Conservation (phyloP, 805 yeast genomes). For the Blastobotrys chiropterorum region DNA sequence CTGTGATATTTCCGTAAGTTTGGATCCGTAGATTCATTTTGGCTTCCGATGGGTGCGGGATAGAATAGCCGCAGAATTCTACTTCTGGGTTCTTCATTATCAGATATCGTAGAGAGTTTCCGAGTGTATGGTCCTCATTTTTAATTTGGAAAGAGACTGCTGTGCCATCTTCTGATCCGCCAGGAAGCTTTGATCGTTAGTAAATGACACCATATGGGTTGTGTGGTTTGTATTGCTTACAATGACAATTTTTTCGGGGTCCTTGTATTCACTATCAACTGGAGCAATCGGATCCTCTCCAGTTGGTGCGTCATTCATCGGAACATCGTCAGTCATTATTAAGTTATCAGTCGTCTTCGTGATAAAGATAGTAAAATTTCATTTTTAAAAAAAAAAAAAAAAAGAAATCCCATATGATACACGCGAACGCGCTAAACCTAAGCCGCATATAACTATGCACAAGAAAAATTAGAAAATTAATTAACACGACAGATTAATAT, state of each 20-base stretch:
- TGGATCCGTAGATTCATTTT: constrained; percentile 87
- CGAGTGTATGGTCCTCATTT: constrained; percentile 95
- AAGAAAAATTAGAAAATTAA: no score
- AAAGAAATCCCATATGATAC: no score
- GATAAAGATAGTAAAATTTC: no score
- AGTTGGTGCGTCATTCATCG: no score
- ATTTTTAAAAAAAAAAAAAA: no score
- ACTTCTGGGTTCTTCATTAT: constrained; percentile 98
- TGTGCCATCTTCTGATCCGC: constrained; percentile 86
- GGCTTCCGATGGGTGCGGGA: constrained; percentile 95
- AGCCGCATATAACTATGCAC: no score
- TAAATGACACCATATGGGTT: not conserved
- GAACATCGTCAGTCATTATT: no score
- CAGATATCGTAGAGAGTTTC: constrained; percentile 87
- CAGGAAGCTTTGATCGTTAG: constrained; percentile 47
- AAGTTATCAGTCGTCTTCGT: no score
- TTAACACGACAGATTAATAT: no score
- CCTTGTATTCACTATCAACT: no score
- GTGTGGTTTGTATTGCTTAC: constrained; percentile 19
- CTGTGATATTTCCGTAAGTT: constrained; percentile 79
- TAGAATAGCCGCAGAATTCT: constrained; percentile 96
- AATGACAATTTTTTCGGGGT: constrained; percentile 28
- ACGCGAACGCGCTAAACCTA: no score
- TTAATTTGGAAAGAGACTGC: constrained; percentile 90
- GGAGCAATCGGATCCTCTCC: no score